Evolutionary conservation across 2,329 filamentous ascomycete species (phyloP).

Genomic region (Microsporum audouinii): DNA sequence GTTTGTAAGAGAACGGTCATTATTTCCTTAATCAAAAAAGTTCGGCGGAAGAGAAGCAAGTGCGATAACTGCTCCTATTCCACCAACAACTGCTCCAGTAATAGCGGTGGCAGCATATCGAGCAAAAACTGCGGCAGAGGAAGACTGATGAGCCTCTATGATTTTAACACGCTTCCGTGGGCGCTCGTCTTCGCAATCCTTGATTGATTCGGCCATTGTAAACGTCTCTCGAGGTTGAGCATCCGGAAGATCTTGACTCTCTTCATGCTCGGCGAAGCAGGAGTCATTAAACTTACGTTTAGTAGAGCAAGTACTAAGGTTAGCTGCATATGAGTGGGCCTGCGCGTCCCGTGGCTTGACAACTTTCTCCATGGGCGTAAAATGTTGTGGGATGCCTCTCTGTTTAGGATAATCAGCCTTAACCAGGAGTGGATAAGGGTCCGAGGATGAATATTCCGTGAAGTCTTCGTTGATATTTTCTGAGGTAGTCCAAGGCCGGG

Average conservation of each 20-base stretch:
- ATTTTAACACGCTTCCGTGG: slow-evolving; percentile 22
- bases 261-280: not conserved
- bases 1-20: not conserved
- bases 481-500: too few species aligned
- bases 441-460: not conserved
- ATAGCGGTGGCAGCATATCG: slow-evolving; percentile 32
- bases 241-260: slow-evolving; percentile 5
- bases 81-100: slow-evolving; percentile 32
- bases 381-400: not conserved
- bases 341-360: not conserved
- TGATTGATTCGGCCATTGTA: not conserved
- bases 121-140: slow-evolving; percentile 16
- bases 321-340: not conserved
- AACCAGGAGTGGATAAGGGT: not conserved
- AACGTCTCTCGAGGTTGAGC: slow-evolving; percentile 1
- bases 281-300: slow-evolving; percentile 9
- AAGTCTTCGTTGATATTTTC: not conserved
- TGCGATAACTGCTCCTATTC: slow-evolving; percentile 31
- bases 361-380: not conserved
- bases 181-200: slow-evolving; percentile 7
- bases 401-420: too few species aligned
- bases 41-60: slow-evolving; percentile 34
- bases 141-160: slow-evolving; percentile 10
- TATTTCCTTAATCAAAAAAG: slow-evolving; percentile 28
- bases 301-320: not conserved